Base-by-base conservation (phyloP, 768 basidiomycete species). In the Trametes gibbosa region DNA sequence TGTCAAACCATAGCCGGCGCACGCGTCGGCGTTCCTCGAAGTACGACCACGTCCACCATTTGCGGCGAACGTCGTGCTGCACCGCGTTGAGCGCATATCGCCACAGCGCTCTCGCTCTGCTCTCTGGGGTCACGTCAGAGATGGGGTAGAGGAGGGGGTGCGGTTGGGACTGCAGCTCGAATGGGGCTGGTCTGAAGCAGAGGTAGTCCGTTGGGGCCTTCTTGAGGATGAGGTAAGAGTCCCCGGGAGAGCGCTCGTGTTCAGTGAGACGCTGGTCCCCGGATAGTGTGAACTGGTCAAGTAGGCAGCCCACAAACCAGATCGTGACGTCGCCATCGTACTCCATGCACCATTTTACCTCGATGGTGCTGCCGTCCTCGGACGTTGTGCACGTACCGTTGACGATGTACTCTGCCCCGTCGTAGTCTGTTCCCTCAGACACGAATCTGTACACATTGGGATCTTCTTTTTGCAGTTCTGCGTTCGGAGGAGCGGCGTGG, bases 31-130 rank as follows among this genome's bases (percentile, higher is more conserved):
- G 61, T 25, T 50, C 52, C 17, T 43, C 50, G 37, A 68, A 65
- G 55, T 56, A 64, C 4, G 58, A 21, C 66, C 64, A 64, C 23
- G 59, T 47, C 62, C 66, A 67, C 5, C 29, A 23, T 29, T 49
- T 34, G 12, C 60, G 55, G 5, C 57, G 61, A 16, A 67, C 32
- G 14, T 61, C 53, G 37, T 50, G 27, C 23, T 47, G 16, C 21
- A 59, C 39, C 6, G 60, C 60, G 14, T 29, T n/a, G 8, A 62
- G 50, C 7, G 66, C 66, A 45, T 50, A 63, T 7, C 13, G 40
- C 66, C 66, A 67, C 21, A 56, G 35, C 10, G 39, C 46, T 3
- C 46, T 50, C 7, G 60, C 39, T 32, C 37, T 56, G 29, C 60
- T 52, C 8, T 27, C 39, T 2, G n/a, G n/a, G n/a, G n/a, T n/a